Evolutionary conservation across 1,284 basidiomycete genomes (phyloP).

Genomic region (Apiotrichum domesticum): DNA sequence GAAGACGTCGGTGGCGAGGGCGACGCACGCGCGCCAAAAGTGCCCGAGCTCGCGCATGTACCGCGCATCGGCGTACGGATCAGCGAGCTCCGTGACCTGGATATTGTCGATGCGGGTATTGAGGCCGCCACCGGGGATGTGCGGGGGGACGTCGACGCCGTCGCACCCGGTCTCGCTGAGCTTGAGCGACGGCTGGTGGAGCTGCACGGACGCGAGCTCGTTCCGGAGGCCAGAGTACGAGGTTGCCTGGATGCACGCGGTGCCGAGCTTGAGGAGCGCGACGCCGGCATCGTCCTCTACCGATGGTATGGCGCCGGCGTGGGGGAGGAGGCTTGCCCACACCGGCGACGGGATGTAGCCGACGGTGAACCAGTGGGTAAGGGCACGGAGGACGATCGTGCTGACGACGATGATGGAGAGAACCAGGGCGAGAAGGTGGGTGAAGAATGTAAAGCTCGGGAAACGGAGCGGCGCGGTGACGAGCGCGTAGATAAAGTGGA

Average conservation of each 20-base stretch:
- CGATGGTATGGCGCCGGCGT: conserved; percentile 35
- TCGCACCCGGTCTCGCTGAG: conserved; percentile 23
- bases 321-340: conserved; percentile 35
- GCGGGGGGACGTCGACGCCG: conserved; percentile 10
- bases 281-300: conserved; percentile 43
- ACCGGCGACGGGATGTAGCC: conserved; percentile 42
- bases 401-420: conserved; percentile 37
- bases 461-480: conserved; percentile 34
- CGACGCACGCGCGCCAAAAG: conserved; percentile 26
- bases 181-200: conserved; percentile 32
- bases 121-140: conserved; percentile 20
- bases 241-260: conserved; percentile 43
- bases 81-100: conserved; percentile 28
- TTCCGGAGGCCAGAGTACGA: conserved; percentile 41
- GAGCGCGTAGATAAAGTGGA: conserved; percentile 40
- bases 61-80: conserved; percentile 25
- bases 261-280: conserved; percentile 40
- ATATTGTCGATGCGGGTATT: conserved; percentile 36
- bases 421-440: conserved; percentile 41
- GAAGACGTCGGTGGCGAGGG: conserved; percentile 14
- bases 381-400: conserved; percentile 34
- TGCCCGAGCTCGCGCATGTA: conserved; percentile 24
- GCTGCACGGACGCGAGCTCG: conserved; percentile 33
- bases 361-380: conserved; percentile 42
- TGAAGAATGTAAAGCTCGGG: conserved; percentile 45